These are phyloP conservation scores for Nannizzia gypsea DNA, from an alignment of 2,329 filamentous ascomycete species.

Conservation along the genomic window DNA sequence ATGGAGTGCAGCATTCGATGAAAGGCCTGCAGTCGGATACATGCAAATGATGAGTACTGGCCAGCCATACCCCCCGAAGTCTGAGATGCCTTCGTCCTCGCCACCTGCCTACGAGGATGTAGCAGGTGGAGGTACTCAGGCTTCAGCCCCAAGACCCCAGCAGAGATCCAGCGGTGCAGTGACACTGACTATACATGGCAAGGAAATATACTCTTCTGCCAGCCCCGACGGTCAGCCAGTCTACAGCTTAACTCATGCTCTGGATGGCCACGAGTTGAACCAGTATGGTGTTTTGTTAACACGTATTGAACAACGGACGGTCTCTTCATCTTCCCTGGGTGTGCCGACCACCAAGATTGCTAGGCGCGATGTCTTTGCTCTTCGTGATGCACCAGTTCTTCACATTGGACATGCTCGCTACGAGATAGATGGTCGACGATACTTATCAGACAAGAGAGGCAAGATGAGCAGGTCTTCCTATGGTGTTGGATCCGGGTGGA, in stretches of 20 bases:
- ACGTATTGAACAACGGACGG: conserved; percentile 9
- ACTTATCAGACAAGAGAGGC: conserved; percentile 11
- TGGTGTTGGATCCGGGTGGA: conserved; percentile 12
- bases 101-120: conserved; percentile 13
- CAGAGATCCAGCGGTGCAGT: conserved; percentile 5
- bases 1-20: too few relatives aligned
- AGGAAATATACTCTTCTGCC: conserved; percentile 11
- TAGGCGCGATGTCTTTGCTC: conserved; percentile 12
- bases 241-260: conserved; percentile 14
- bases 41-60: not conserved
- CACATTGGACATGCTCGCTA: conserved; percentile 8
- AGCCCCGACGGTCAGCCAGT: conserved; percentile 8
- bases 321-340: not conserved
- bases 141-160: not conserved
- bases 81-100: not conserved
- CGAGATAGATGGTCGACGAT: conserved; percentile 13
- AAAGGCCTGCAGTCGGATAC: too few relatives aligned
- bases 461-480: conserved; percentile 11
- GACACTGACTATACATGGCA: conserved; percentile 12
- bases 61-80: not conserved
- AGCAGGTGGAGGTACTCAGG: not conserved
- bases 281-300: conserved; percentile 10
- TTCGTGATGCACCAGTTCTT: conserved; percentile 8
- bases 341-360: not conserved
- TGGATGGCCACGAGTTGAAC: conserved; percentile 15